Evolutionary conservation across 768 basidiomycete species (phyloP).

Genomic region (Kwoniella dejecticola): DNA sequence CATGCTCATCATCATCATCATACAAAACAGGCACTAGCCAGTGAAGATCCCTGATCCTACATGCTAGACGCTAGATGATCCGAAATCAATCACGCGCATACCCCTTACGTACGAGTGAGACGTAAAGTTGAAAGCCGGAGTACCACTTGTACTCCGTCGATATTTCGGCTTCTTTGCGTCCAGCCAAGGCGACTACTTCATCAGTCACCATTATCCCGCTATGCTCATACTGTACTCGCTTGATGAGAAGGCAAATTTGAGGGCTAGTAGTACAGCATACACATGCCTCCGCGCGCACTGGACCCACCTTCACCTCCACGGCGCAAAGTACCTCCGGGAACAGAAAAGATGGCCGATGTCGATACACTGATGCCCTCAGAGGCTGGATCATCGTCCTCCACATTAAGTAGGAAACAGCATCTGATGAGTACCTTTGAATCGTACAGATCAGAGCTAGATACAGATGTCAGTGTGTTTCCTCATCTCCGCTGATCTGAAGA

Average conservation of each 20-base stretch:
- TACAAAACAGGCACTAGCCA: too few relatives aligned
- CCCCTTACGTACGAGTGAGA: not conserved
- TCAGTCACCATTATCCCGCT: too few relatives aligned
- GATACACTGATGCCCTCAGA: constrained; percentile 34
- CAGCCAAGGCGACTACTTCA: too few relatives aligned
- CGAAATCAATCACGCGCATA: too few relatives aligned
- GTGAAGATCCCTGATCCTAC: too few relatives aligned
- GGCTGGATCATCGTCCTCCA: constrained; percentile 30
- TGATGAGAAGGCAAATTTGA: too few relatives aligned
- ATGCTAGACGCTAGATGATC: too few relatives aligned
- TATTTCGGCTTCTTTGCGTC: not conserved
- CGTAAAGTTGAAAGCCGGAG: not conserved
- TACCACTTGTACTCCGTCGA: not conserved
- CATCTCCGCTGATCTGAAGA: not conserved
- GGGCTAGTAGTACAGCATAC: too few relatives aligned
- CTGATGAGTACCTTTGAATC: constrained; percentile 44
- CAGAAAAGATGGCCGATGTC: constrained; percentile 17
- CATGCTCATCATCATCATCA: too few relatives aligned
- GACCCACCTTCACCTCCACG: not conserved
- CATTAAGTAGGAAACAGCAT: constrained; percentile 36
- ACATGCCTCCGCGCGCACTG: not conserved
- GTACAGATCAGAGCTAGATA: constrained; percentile 43
- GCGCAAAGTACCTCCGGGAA: not conserved
- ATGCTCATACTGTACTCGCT: too few relatives aligned
- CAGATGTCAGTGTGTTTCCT: constrained; percentile 42